Percentiles rank a stretch among this genome's conserved stretches.
These are phyloP conservation scores for Plasmodium cynomolgi DNA, from an alignment of 169 alveolate genomes.

Conservation along the genomic window DNA sequence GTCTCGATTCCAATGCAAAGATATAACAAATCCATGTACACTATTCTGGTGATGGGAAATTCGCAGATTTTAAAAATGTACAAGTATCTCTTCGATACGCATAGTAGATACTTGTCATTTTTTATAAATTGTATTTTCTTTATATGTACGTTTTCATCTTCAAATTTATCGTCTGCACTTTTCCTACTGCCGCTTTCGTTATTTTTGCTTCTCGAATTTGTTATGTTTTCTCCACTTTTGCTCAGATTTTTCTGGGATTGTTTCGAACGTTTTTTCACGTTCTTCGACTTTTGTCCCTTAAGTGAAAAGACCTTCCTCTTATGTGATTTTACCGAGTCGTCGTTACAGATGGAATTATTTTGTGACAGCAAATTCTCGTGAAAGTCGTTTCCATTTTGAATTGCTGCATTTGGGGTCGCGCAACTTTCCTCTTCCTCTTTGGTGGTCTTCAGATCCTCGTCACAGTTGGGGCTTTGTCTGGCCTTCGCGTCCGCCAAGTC, in stretches of 20 bases:
- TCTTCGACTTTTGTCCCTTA: conserved; percentile 21
- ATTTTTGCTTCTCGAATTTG: conserved; percentile 18
- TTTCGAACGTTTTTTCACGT: conserved; percentile 32
- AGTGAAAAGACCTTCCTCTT: conserved; percentile 11
- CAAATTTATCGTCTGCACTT: conserved; percentile 14
- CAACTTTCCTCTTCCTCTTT: background rate
- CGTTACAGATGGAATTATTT: background rate
- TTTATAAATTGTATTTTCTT: conserved; percentile 61
- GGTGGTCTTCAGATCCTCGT: background rate
- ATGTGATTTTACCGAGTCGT: background rate
- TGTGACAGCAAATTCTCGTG: background rate
- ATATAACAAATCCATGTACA: conserved; percentile 48
- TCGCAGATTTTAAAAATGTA: conserved; percentile 37
- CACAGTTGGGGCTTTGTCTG: background rate
- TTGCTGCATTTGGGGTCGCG: background rate
- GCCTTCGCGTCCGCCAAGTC: background rate
- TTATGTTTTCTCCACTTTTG: conserved; percentile 3
- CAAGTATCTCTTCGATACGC: conserved; percentile 62
- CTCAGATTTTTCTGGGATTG: background rate
- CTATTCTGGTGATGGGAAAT: conserved; percentile 35
- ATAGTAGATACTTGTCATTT: conserved; percentile 42
- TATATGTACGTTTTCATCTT: conserved; percentile 55
- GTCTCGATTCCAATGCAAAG: conserved; percentile 69
- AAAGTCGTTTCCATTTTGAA: background rate
- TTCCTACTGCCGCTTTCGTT: conserved; percentile 29